These are phyloP conservation scores for Stemphylium beticola DNA, from an alignment of 2,329 filamentous ascomycete species.

Conservation along the genomic window DNA sequence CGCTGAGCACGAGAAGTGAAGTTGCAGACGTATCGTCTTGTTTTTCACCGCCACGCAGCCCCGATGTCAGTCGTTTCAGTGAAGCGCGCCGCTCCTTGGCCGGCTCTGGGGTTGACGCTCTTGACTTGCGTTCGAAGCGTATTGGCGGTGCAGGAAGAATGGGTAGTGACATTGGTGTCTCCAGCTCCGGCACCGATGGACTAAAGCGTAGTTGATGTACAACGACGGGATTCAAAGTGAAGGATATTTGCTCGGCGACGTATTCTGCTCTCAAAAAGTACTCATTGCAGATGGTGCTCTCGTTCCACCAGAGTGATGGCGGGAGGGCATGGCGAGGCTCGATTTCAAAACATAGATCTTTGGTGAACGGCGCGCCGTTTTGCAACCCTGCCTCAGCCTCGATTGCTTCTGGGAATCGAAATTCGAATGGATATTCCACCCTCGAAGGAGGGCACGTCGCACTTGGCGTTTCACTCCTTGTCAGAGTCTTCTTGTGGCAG, in stretches of 20 bases:
- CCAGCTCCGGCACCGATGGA: conserved; percentile 21
- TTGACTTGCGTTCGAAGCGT: conserved; percentile 19
- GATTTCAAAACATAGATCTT: conserved; percentile 18
- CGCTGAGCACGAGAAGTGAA: conserved; percentile 20
- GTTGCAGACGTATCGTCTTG: conserved; percentile 16
- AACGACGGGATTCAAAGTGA: conserved; percentile 22
- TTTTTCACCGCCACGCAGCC: conserved; percentile 13
- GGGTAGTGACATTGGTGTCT: not conserved
- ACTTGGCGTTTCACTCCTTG: conserved; percentile 13
- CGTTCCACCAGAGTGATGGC: conserved; percentile 26
- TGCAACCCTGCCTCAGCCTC: conserved; percentile 15
- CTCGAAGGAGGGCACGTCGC: conserved; percentile 21
- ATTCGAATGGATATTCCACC: conserved; percentile 30
- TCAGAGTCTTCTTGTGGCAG: conserved; percentile 16
- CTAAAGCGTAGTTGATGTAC: conserved; percentile 26
- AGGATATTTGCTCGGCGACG: conserved; percentile 18
- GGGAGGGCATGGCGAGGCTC: conserved; percentile 23
- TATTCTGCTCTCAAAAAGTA: conserved; percentile 30
- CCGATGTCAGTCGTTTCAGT: conserved; percentile 14
- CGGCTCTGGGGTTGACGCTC: conserved; percentile 15
- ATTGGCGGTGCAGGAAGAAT: conserved; percentile 14
- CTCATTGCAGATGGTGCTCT: conserved; percentile 22
- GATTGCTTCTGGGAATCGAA: conserved; percentile 28
- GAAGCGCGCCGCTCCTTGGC: conserved; percentile 9
- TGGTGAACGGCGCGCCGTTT: conserved; percentile 12